These are phyloP conservation scores for Suillus lakei DNA, from an alignment of 768 basidiomycete genomes.

Conservation along the genomic window DNA sequence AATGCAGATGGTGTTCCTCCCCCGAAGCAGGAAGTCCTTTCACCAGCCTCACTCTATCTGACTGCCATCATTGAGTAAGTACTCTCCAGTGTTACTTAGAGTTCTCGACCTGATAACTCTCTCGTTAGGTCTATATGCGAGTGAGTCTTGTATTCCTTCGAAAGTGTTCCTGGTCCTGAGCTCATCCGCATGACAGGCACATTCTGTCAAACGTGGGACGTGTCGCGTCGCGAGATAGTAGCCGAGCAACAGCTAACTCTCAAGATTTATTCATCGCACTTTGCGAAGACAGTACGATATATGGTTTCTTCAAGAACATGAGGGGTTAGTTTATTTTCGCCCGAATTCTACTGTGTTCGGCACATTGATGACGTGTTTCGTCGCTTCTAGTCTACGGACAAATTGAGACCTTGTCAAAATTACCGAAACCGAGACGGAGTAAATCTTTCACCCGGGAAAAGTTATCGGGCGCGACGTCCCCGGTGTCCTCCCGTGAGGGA, in stretches of 20 bases:
- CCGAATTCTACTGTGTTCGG: conserved; percentile 2
- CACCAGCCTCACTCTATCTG: conserved; percentile 86
- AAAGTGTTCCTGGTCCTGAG: conserved; percentile 13
- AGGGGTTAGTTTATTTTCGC: conserved; percentile 58
- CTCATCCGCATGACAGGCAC: conserved; percentile 55
- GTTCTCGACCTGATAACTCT: conserved; percentile 31
- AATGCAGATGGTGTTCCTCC: conserved; percentile 54
- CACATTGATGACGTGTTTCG: conserved; percentile 24
- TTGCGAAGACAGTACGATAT: conserved; percentile 89
- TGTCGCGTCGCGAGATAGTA: conserved; percentile 86
- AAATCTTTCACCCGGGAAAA: conserved; percentile 71
- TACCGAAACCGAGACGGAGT: conserved; percentile 62
- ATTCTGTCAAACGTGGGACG: conserved; percentile 82
- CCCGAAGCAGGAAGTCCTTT: conserved; percentile 57
- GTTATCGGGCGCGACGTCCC: conserved; percentile 50
- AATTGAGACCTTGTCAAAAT: conserved; percentile 70
- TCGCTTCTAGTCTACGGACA: conserved; percentile 69
- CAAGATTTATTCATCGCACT: conserved; percentile 88
- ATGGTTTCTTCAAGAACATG: conserved; percentile 84
- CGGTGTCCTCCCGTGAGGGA: conserved; percentile 28
- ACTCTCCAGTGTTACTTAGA: conserved; percentile 19
- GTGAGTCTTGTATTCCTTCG: conserved; percentile 49
- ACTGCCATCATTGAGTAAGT: conserved; percentile 94
- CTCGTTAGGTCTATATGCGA: conserved; percentile 79
- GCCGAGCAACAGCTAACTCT: conserved; percentile 71